Base-by-base conservation (phyloP, 2,329 filamentous ascomycete species). In the Apiospora aurea region DNA sequence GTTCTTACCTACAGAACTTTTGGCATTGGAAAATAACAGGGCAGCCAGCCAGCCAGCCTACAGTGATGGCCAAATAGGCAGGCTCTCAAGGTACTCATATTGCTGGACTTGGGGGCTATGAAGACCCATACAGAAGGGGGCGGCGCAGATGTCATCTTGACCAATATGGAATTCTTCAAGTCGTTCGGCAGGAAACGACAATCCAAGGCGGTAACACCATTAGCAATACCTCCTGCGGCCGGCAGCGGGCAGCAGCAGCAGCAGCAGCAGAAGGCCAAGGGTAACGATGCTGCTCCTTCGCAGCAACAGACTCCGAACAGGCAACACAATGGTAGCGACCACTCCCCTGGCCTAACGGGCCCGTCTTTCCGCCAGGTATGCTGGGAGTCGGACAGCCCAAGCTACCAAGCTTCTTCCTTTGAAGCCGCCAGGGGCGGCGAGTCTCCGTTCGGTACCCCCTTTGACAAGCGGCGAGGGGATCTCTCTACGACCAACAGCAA, bases 121-220 rank as follows among this genome's bases (percentile, higher is more conserved):
- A 41, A 41, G 57, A 4, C 14, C 34, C 18, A 18, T 41, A 34
- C 8, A 41, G 34, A 64, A 64, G 29, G 34, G 34, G n/a, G n/a
- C n/a, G n/a, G 34, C 34, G 34, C 29, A 29, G 57, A 24, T 64
- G 57, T 13, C 18, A 64, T 64, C 57, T 41, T 18, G 10, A 16
- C 34, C 57, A 64, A n/a, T 64, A 64, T 64, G 57, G 57, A 64
- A 11, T 64, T 64, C 57, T 64, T 64, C 10, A 64, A 41, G 57
- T 64, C 57, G 8, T 41, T 64, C 18, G 57, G 57, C 18, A 64
- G 34, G 34, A 64, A 64, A 64, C 57, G 57, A 10, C 57, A 64
- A 41, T 41, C 57, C 57, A 64, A 64, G 18, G 57, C 34, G 57
- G 57, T 38, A 38, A 64, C 57, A 64, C 57, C 34, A n/a, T 18